phyloP scores from a whole-genome alignment of 352 stramenopile genomes.

The Phytophthora chlamydospora region DNA sequence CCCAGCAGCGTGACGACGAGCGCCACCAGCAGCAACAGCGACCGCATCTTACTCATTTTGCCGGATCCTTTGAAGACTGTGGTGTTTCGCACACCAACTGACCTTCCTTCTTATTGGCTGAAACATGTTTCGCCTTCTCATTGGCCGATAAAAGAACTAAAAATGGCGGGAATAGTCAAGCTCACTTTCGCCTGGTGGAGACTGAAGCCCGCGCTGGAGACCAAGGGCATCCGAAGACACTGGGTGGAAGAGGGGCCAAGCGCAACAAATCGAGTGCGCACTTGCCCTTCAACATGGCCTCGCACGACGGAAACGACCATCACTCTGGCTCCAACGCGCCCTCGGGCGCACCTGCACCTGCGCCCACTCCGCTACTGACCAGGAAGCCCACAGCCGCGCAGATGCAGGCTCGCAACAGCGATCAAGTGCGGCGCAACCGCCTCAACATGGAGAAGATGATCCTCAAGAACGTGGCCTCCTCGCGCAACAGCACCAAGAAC shows the following conservation, averaged over 20 bases:
- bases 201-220: constrained; percentile 6
- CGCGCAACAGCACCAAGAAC: constrained; percentile 71
- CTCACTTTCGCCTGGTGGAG: too few relatives aligned
- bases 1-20: constrained; percentile 8
- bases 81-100: constrained; percentile 1
- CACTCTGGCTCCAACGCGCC: constrained; percentile 17
- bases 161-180: constrained; percentile 23
- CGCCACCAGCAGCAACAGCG: constrained; percentile 14
- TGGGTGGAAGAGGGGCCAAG: constrained; percentile 1
- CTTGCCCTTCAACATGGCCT: constrained; percentile 24
- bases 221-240: constrained; percentile 4
- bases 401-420: constrained; percentile 25
- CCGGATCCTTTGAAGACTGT: constrained; percentile 8
- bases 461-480: constrained; percentile 76
- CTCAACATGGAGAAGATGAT: constrained; percentile 90
- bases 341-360: not conserved
- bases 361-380: constrained; percentile 4
- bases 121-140: constrained; percentile 6
- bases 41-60: constrained; percentile 12
- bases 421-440: constrained; percentile 64
- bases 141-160: constrained; percentile 18
- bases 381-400: constrained; percentile 18
- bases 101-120: constrained; percentile 4
- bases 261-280: constrained; percentile 8
- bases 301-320: constrained; percentile 22